Evolutionary conservation across 1,284 basidiomycete species (phyloP), one percentile per base, ranked within the genome.

Genomic region (Sanghuangporus weigelae): DNA sequence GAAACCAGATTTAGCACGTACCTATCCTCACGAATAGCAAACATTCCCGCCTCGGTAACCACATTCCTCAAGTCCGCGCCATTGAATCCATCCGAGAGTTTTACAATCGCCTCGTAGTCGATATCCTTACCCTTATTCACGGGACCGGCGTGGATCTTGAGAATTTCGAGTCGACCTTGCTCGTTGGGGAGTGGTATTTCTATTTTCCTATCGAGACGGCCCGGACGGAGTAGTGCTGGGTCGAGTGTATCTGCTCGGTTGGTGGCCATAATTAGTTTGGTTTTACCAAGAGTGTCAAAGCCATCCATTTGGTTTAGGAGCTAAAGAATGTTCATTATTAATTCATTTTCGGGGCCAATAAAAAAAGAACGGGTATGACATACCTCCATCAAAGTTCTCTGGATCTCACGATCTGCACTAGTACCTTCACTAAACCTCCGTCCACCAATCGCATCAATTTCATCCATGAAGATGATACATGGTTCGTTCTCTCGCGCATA

Each of bases 401-500:
- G 97, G 68, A 99, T 99, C 79, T 99, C 97, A 71, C 97, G 89
- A 78, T 99, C 97, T 12, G 96, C 97, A 75, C 90, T 94, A 3
- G 96, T 99, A 42, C 97, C 97, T 77, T 99, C 97, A n/a, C 89
- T 93, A 81, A 99, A 99, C 63, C 96, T 83, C 69, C 97, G 83
- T 12, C 96, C 95, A 69, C 95, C 96, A 68, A 98, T 97, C 38
- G 95, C 95, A 74, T 98, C 96, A 71, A 99, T 98, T 79, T 99
- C 97, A 76, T 99, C 97, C 90, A 99, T 98, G 79, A 99, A 99
- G 73, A 99, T 99, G 71, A 99, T 96, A 74, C 96, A 98, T 51
- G 97, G 97, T 75, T 98, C 96, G 73, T 99, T 95, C 73, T 98
- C 96, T 69, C 83, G 85, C 8, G 96, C 96, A 75, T 98, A 99